A percentile compares a stretch with the other conserved stretches of the same genome.
Evolutionary conservation across 2,329 filamentous ascomycete species (phyloP).

Genomic region (Trichoderma koningii): DNA sequence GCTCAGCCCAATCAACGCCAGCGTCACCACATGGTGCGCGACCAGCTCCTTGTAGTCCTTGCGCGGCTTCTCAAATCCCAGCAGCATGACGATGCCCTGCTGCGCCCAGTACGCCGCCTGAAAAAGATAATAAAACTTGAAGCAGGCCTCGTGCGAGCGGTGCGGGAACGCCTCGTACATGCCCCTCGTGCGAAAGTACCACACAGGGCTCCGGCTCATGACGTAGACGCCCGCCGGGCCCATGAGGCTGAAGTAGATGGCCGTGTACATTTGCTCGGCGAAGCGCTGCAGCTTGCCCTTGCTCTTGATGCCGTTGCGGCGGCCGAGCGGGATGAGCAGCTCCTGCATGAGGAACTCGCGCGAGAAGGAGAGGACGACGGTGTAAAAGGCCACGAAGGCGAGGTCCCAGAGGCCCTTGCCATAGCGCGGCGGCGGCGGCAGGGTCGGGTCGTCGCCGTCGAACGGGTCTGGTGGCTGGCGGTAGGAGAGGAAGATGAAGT

Average conservation of each 20-base stretch:
- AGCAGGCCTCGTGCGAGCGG: constrained; percentile 70
- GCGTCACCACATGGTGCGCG: constrained; percentile 83
- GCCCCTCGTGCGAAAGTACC: constrained; percentile 87
- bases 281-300: constrained; percentile 81
- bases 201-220: constrained; percentile 82
- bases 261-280: constrained; percentile 94
- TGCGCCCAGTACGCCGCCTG: constrained; percentile 93
- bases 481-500: constrained; percentile 88
- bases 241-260: constrained; percentile 80
- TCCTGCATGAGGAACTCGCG: constrained; percentile 95
- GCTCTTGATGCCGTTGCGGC: constrained; percentile 64
- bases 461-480: constrained; percentile 38
- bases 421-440: constrained; percentile 63
- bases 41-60: constrained; percentile 95
- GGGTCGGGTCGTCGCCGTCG: constrained; percentile 36
- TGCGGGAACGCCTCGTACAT: constrained; percentile 92
- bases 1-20: constrained; percentile 77
- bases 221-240: constrained; percentile 83
- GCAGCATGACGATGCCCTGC: constrained; percentile 80
- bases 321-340: constrained; percentile 73
- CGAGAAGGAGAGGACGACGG: constrained; percentile 82
- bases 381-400: constrained; percentile 85
- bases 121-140: constrained; percentile 94
- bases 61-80: constrained; percentile 85
- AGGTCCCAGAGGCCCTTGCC: constrained; percentile 83